Percentiles rank a stretch among this genome's conserved stretches.
These are phyloP conservation scores for Coriaria nepalensis DNA, from an alignment of 306 rosid genomes.

Conservation along the genomic window DNA sequence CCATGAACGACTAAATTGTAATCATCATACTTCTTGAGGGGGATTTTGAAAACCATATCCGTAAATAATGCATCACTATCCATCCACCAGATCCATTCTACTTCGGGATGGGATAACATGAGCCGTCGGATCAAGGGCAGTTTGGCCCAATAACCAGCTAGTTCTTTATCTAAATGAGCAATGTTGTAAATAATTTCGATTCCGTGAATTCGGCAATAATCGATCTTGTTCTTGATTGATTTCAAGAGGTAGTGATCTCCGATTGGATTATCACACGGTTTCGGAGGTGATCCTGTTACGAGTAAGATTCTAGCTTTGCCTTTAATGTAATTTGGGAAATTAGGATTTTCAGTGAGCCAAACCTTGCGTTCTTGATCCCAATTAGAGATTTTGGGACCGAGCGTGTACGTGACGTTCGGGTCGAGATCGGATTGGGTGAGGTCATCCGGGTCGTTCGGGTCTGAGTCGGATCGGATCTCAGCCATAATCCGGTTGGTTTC, in stretches of 20 bases:
- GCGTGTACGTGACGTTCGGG: conserved; percentile 58
- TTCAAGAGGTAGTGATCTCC: conserved; percentile 91
- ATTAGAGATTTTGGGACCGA: conserved; percentile 58
- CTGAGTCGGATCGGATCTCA: conserved; percentile 89
- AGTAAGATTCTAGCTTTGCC: conserved; percentile 79
- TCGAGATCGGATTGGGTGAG: conserved; percentile 26
- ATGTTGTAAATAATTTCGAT: conserved; percentile 87
- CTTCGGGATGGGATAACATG: conserved; percentile 93
- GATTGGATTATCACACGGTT: conserved; percentile 88
- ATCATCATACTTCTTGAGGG: conserved; percentile 42
- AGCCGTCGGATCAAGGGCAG: conserved; percentile 75
- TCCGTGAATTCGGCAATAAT: conserved; percentile 88
- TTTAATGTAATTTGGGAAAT: conserved; percentile 43
- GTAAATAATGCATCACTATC: conserved; percentile 96
- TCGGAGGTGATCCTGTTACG: conserved; percentile 87
- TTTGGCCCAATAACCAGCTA: conserved; percentile 97
- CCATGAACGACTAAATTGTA: conserved; percentile 86
- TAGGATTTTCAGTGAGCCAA: conserved; percentile 59
- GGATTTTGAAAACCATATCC: conserved; percentile 82
- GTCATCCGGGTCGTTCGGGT: conserved; percentile 53
- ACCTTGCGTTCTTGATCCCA: conserved; percentile 55
- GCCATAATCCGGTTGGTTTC: conserved; percentile 84
- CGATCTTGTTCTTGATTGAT: conserved; percentile 79
- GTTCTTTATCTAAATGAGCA: conserved; percentile 90
- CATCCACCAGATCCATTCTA: conserved; percentile 99